Evolutionary conservation across 2,329 filamentous ascomycete genomes (phyloP).

Genomic region (Aspergillus pseudoviridinutans): DNA sequence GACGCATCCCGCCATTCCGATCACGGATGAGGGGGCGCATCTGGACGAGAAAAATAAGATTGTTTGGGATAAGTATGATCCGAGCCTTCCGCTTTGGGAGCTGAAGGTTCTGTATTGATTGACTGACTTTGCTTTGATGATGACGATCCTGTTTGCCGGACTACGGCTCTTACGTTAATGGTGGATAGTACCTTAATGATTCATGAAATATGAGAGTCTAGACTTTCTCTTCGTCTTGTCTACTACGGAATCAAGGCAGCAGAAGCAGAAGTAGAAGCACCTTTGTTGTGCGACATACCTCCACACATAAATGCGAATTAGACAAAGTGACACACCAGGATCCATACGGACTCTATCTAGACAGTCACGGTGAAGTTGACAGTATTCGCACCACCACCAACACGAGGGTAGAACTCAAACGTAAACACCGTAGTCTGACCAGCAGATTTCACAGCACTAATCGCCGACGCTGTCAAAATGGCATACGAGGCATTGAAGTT

Average conservation of each 20-base stretch:
- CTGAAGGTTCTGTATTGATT: slow-evolving; percentile 49
- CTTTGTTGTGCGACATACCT: neutral
- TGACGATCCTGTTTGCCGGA: neutral
- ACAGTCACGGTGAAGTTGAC: slow-evolving; percentile 49
- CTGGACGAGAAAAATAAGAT: slow-evolving; percentile 67
- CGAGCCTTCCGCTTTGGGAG: slow-evolving; percentile 54
- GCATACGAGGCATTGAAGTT: slow-evolving; percentile 47
- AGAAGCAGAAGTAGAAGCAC: neutral
- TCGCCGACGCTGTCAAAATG: slow-evolving; percentile 43
- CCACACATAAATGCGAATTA: neutral
- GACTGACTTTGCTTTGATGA: neutral
- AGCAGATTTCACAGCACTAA: slow-evolving; percentile 46
- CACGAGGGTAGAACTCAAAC: slow-evolving; percentile 55
- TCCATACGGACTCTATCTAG: slow-evolving; percentile 7
- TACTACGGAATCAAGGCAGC: neutral
- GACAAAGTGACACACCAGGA: neutral
- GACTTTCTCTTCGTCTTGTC: neutral
- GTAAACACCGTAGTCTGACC: slow-evolving; percentile 47
- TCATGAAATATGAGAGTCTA: neutral
- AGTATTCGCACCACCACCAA: slow-evolving; percentile 41
- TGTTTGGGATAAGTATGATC: slow-evolving; percentile 56
- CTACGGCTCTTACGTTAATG: neutral
- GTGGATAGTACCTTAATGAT: neutral
- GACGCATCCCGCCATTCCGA: slow-evolving; percentile 65
- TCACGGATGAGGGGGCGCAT: slow-evolving; percentile 71